phyloP scores from a whole-genome alignment of 805 yeast species.

The Grigorovia yakushimaensis region DNA sequence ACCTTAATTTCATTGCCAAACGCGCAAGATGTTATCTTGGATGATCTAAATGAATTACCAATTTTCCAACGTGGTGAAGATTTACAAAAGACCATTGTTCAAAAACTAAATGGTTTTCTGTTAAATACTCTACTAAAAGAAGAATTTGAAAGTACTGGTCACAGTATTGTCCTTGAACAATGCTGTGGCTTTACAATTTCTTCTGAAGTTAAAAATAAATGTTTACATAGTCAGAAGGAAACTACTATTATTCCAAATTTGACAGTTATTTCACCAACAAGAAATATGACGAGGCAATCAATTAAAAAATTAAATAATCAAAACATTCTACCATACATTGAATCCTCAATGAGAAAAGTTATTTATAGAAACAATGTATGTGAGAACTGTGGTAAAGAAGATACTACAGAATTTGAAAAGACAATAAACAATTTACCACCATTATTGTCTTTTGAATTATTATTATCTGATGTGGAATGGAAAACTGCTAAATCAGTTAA shows the following conservation, averaged over 20 bases:
- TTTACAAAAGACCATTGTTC: constrained; percentile 13
- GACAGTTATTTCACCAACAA: constrained; percentile 21
- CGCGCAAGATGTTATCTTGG: constrained; percentile 26
- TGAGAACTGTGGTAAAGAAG: constrained; percentile 42
- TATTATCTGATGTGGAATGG: constrained; percentile 46
- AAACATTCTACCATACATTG: constrained; percentile 48
- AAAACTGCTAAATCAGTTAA: constrained; percentile 38
- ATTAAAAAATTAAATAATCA: constrained; percentile 28
- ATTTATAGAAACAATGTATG: constrained; percentile 44
- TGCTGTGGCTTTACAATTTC: constrained; percentile 25
- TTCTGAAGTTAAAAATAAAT: constrained; percentile 16
- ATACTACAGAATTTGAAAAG: constrained; percentile 43
- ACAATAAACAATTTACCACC: constrained; percentile 52
- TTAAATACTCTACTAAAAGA: constrained; percentile 19
- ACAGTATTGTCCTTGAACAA: constrained; percentile 21
- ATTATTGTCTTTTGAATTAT: constrained; percentile 51
- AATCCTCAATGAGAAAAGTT: constrained; percentile 46
- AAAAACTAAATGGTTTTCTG: constrained; percentile 22
- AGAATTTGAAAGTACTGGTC: constrained; percentile 17
- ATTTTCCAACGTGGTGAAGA: constrained; percentile 1
- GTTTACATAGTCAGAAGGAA: constrained; percentile 16
- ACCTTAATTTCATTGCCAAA: constrained; percentile 37
- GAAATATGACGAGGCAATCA: constrained; percentile 19
- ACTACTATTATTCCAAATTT: constrained; percentile 17
- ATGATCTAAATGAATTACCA: constrained; percentile 12